These are phyloP conservation scores for Kazachstania bromeliacearum DNA, from an alignment of 805 yeast genomes.

Conservation along the genomic window DNA sequence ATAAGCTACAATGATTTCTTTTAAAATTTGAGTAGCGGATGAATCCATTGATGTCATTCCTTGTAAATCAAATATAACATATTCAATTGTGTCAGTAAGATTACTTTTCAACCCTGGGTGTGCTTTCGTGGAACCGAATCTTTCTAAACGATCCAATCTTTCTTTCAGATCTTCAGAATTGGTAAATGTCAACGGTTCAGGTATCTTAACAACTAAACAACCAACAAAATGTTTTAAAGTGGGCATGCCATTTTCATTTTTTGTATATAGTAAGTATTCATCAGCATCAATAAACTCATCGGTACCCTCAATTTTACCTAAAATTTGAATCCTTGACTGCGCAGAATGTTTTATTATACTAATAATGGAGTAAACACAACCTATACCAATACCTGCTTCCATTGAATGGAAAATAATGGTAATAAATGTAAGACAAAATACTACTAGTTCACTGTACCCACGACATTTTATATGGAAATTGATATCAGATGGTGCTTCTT, in stretches of 20 bases:
- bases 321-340: conserved; percentile 71
- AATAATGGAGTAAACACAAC: conserved; percentile 69
- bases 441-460: conserved; percentile 69
- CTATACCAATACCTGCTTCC: conserved; percentile 85
- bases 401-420: conserved; percentile 66
- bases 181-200: conserved; percentile 85
- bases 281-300: conserved; percentile 64
- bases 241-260: conserved; percentile 4
- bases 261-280: conserved; percentile 35
- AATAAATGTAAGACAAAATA: conserved; percentile 54
- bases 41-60: conserved; percentile 80
- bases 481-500: conserved; percentile 77
- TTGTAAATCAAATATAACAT: conserved; percentile 63
- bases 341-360: conserved; percentile 76
- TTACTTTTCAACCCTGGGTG: conserved; percentile 66
- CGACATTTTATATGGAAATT: conserved; percentile 59
- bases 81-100: conserved; percentile 38
- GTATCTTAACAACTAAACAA: conserved; percentile 67
- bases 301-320: conserved; percentile 59
- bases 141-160: conserved; percentile 59
- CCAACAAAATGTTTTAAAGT: conserved; percentile 48
- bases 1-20: conserved; percentile 51
- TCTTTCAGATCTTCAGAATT: conserved; percentile 69
- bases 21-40: conserved; percentile 64
- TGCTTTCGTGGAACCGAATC: conserved; percentile 60